phyloP scores from a whole-genome alignment of 169 alveolate species.

The Fabrea salina region DNA sequence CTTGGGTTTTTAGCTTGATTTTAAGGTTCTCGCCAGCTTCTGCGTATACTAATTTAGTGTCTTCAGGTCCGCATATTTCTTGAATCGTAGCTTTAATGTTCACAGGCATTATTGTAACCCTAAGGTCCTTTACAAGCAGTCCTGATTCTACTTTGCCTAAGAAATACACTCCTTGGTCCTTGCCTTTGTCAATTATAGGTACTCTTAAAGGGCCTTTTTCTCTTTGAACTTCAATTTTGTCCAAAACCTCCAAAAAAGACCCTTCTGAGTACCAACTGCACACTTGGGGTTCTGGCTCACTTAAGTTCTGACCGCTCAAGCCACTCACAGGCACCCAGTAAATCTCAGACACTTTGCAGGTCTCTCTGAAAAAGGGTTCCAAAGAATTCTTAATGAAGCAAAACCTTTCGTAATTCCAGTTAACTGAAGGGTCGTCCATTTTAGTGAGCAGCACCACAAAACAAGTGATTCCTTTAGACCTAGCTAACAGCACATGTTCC shows the following conservation, averaged over 20 bases:
- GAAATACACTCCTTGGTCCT: slow-evolving; percentile 62
- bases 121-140: slow-evolving; percentile 67
- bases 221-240: slow-evolving; percentile 65
- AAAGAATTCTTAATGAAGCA: slow-evolving; percentile 26
- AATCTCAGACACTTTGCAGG: slow-evolving; percentile 45
- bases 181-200: slow-evolving; percentile 81
- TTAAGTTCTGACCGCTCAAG: slow-evolving; percentile 71
- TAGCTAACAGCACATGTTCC: slow-evolving; percentile 81
- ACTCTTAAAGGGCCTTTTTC: slow-evolving; percentile 77
- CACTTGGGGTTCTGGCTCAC: slow-evolving; percentile 7
- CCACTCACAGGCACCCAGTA: slow-evolving; percentile 82
- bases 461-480: slow-evolving; percentile 71
- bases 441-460: slow-evolving; percentile 76
- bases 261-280: slow-evolving; percentile 83
- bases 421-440: slow-evolving; percentile 72
- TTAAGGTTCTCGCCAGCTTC: slow-evolving; percentile 81
- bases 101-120: slow-evolving; percentile 71
- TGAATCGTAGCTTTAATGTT: slow-evolving; percentile 55
- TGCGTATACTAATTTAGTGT: slow-evolving; percentile 72
- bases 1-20: slow-evolving; percentile 55
- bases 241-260: slow-evolving; percentile 68
- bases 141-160: slow-evolving; percentile 87
- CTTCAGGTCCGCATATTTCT: slow-evolving; percentile 72
- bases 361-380: slow-evolving; percentile 23
- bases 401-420: slow-evolving; percentile 65